Percentiles rank a stretch among this genome's conserved stretches.
These are phyloP conservation scores for Papiliotrema laurentii DNA, from an alignment of 1,284 basidiomycete species.

Conservation along the genomic window DNA sequence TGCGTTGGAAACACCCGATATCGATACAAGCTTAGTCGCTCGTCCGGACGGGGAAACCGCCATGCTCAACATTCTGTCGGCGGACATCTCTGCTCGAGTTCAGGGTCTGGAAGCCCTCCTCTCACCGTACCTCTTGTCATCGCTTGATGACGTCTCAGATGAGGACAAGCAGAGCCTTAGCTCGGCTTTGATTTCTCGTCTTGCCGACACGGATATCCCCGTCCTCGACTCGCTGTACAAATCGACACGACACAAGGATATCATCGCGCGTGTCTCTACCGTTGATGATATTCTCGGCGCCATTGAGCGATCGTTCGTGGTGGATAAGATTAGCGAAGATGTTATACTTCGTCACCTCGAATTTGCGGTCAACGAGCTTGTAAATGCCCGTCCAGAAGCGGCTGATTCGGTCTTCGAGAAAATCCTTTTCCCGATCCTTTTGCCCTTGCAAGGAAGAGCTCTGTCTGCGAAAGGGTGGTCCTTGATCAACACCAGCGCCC, in stretches of 20 bases:
- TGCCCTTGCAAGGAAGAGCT: constrained; percentile 66
- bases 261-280: constrained; percentile 52
- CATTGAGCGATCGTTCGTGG: constrained; percentile 52
- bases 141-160: constrained; percentile 1
- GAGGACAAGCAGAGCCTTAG: constrained; percentile 27
- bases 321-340: constrained; percentile 36
- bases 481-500: constrained; percentile 17
- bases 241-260: constrained; percentile 29
- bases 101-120: constrained; percentile 43
- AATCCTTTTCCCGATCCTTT: constrained; percentile 65
- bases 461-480: constrained; percentile 63
- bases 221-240: constrained; percentile 66
- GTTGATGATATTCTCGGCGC: constrained; percentile 54
- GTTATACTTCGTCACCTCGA: constrained; percentile 57
- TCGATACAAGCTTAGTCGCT: constrained; percentile 8
- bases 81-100: constrained; percentile 45
- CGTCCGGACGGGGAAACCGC: constrained; percentile 12
- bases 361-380: constrained; percentile 60
- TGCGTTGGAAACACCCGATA: constrained; percentile 18
- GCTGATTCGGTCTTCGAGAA: constrained; percentile 56
- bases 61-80: constrained; percentile 30
- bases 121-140: constrained; percentile 12
- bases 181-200: constrained; percentile 53
- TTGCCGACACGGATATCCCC: constrained; percentile 59
- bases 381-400: constrained; percentile 37